Base-by-base conservation (phyloP, 306 rosid species). In the Leucaena leucocephala region DNA sequence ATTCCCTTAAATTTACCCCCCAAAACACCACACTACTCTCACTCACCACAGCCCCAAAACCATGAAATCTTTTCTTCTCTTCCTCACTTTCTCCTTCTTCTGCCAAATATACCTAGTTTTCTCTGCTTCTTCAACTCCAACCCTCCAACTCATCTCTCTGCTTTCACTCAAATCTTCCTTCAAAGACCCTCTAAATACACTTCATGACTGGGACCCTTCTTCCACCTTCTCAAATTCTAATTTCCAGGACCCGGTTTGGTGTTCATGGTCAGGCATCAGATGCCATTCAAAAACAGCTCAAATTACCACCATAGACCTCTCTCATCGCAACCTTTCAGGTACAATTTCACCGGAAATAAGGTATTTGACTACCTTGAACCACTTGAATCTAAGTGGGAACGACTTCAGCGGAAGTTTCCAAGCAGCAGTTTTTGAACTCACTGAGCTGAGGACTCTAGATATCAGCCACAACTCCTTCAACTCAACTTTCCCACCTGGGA, bases 251-350 rank as follows among this genome's bases (percentile, higher is more conserved):
- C 87, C 94, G 4, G 76, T 83, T 58, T 95, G 98, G 98, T 95
- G 99, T 79, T 78, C 96, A 10, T 95, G 98, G 99, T 89, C 89
- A 5, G 99, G 96, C 35, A 59, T 95, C 85, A 87, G 82, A 58
- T 95, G 99, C 86, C 92, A 89, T 77, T 83, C 87, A 3, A 86
- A 85, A 69, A 78, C 93, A 15, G 27, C 90, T 2, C 85, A 89
- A 62, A 83, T 95, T 72, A 84, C 78, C 57, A 21, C 87, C 40
- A 82, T 95, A 1, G 91, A 95, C 85, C 93, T 95, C 90, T 93
- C 98, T 35, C 70, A 48, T 68, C 91, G 88, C 67, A 95, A 95
- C 82, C 97, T 95, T 70, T 84, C 99, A 14, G 99, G 98, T 65
- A 48, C 67, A 43, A 85, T 95, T 75, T 90, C 97, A 15, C 80